phyloP scores from a whole-genome alignment of 192 early-diverging fungal genomes.

The Dissophora ornata region DNA sequence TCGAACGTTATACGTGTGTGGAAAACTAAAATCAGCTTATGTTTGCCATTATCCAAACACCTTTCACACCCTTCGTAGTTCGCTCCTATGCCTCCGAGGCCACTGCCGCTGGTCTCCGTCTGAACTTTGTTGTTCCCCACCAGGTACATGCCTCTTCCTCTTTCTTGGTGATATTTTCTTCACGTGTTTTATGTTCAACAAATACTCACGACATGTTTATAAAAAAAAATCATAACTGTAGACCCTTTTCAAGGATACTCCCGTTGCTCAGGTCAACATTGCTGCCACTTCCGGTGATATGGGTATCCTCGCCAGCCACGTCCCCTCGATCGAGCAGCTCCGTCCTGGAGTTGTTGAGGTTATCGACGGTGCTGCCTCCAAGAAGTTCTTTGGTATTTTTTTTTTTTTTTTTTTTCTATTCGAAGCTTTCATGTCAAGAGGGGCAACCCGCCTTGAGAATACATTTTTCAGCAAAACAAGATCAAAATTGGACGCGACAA shows the following conservation, averaged over 20 bases:
- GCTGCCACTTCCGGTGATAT: conserved; percentile 93
- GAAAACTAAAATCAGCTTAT: too few species aligned
- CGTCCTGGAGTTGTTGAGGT: conserved; percentile 91
- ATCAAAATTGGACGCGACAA: too few species aligned
- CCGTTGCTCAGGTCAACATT: conserved; percentile 94
- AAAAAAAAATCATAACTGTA: conserved; percentile 53
- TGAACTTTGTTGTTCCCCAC: conserved; percentile 94
- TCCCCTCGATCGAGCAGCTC: conserved; percentile 96
- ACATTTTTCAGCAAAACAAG: too few species aligned
- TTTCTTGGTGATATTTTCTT: too few species aligned
- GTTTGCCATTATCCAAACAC: too few species aligned
- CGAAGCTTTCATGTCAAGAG: too few species aligned
- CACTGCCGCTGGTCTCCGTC: conserved; percentile 69
- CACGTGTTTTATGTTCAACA: too few species aligned
- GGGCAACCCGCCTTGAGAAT: too few species aligned
- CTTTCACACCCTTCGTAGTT: conserved; percentile 58
- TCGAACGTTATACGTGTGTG: too few species aligned
- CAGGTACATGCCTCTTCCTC: conserved; percentile 73
- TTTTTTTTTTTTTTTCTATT: neutral
- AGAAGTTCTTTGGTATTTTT: conserved; percentile 91
- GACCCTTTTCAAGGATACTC: conserved; percentile 75
- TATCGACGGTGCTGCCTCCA: conserved; percentile 73
- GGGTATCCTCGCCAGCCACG: conserved; percentile 98
- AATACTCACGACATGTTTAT: too few species aligned
- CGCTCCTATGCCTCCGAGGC: conserved; percentile 90